Base-by-base conservation (phyloP, 2,329 filamentous ascomycete genomes). In the Keithomyces neogunnii region DNA sequence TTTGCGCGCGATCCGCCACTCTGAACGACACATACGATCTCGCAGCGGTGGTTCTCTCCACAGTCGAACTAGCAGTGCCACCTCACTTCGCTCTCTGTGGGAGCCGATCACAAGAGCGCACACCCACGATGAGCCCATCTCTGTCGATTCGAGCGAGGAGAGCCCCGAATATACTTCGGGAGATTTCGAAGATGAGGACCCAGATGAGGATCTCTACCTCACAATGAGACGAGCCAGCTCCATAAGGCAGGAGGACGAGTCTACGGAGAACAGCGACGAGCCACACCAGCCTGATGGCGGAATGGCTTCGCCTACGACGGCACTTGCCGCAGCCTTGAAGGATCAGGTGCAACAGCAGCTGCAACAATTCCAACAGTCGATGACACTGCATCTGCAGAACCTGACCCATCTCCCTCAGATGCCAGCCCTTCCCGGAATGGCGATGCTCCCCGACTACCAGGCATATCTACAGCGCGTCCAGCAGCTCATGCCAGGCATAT, bases 291-390 rank as follows among this genome's bases (percentile, higher is more conserved):
- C 59, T 11, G 56, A 59, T 33, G 60, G 62, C 36, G 66, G 69
- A 13, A 65, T 69, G 39, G 74, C 75, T 19, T 80, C 82, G 2
- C 80, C 83, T 2, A 74, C 78, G 3, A 76, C 76, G 3, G 79
- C 82, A 4, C 79, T 85, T 45, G 79, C 89, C 61, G 75, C 82
- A 47, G 86, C 85, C 11, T 79, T 89, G 69, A 82, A 85, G 60
- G 86, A 90, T 50, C 86, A 91, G 52, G 69, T 92, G 26, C 76
- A 84, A 30, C 77, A 84, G 19, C 87, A 90, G 61, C 76, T 91
- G 46, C 84, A 91, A 51, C 84, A 90, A 53, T 77, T 91, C 60
- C 88, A 90, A 62, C 84, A 89, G 63, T 81, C 76, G 45, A 77
- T 89, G 72, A 75, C 80, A 36, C 72, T 83, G 65, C 78, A 83